Percentiles rank a stretch among this genome's conserved stretches.
Evolutionary conservation across 1,284 basidiomycete species (phyloP).

Genomic region (Sanguinoderma infundibulare): DNA sequence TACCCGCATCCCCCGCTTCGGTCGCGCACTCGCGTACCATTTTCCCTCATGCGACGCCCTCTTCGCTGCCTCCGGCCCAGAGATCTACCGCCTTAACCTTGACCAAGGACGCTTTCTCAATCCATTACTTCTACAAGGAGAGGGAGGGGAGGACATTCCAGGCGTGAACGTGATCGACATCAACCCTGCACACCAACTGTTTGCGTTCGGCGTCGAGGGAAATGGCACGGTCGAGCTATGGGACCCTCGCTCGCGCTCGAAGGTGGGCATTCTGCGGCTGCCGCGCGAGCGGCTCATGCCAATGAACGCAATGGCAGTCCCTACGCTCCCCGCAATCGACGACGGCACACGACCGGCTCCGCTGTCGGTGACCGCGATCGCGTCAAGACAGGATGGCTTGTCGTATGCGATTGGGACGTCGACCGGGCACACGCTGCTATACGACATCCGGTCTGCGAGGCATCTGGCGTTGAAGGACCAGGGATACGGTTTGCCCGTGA

Average conservation of each 20-base stretch:
- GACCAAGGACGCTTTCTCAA: slow-evolving; percentile 94
- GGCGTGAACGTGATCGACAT: slow-evolving; percentile 95
- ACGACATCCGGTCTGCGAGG: slow-evolving; percentile 87
- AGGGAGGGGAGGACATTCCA: slow-evolving; percentile 57
- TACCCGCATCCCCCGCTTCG: slow-evolving; percentile 93
- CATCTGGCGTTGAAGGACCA: slow-evolving; percentile 95
- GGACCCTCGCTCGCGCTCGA: slow-evolving; percentile 88
- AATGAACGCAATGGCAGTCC: slow-evolving; percentile 40
- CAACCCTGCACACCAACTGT: slow-evolving; percentile 92
- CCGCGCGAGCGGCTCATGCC: slow-evolving; percentile 67
- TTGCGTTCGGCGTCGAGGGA: slow-evolving; percentile 88
- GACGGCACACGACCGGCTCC: slow-evolving; percentile 32
- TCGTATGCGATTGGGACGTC: slow-evolving; percentile 95
- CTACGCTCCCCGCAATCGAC: slow-evolving; percentile 49
- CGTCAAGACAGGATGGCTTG: slow-evolving; percentile 86
- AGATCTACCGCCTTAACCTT: slow-evolving; percentile 94
- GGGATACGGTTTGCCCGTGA: slow-evolving; percentile 93
- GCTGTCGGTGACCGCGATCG: slow-evolving; percentile 84
- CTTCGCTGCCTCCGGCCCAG: slow-evolving; percentile 70
- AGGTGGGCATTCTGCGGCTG: slow-evolving; percentile 80
- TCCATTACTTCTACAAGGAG: slow-evolving; percentile 68
- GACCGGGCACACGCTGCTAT: slow-evolving; percentile 92
- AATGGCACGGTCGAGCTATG: slow-evolving; percentile 92
- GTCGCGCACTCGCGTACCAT: slow-evolving; percentile 86
- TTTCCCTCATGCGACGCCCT: slow-evolving; percentile 61